Conservation (phyloP, 768 basidiomycete genomes). For the Austroboletus eburneus region DNA sequence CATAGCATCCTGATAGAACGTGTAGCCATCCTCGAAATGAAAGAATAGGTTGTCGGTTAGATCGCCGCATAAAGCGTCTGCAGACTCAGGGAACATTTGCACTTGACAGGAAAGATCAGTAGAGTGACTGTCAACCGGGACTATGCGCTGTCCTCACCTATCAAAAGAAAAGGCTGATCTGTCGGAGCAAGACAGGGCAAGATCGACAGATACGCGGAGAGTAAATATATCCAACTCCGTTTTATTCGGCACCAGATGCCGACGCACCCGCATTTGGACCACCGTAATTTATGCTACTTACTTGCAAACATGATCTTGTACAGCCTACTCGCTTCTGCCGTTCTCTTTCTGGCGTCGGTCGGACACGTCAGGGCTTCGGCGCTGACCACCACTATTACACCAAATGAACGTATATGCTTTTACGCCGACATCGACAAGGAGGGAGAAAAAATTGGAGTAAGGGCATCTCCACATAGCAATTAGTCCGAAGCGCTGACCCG, state of each 20-base stretch:
- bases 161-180: constrained; percentile 9
- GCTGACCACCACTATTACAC: constrained; percentile 71
- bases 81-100: neutral
- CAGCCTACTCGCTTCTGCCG: constrained; percentile 16
- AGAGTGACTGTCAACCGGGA: neutral
- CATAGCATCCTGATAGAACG: constrained; percentile 6
- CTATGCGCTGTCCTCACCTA: constrained; percentile 12
- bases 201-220: constrained; percentile 4
- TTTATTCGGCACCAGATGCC: constrained; percentile 20
- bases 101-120: constrained; percentile 3
- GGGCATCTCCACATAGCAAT: constrained; percentile 27
- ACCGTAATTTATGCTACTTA: neutral
- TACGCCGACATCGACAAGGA: constrained; percentile 96
- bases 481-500: constrained; percentile 6
- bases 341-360: constrained; percentile 29
- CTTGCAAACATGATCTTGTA: constrained; percentile 23
- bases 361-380: constrained; percentile 52
- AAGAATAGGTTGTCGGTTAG: constrained; percentile 4
- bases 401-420: constrained; percentile 87
- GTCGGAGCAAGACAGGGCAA: neutral
- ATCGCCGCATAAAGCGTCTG: constrained; percentile 8
- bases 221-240: constrained; percentile 15
- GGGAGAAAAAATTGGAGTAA: constrained; percentile 85
- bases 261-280: constrained; percentile 3
- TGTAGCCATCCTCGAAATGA: constrained; percentile 5